Evolutionary conservation across 306 rosid genomes (phyloP).

Genomic region (Casuarina cunninghamiana): DNA sequence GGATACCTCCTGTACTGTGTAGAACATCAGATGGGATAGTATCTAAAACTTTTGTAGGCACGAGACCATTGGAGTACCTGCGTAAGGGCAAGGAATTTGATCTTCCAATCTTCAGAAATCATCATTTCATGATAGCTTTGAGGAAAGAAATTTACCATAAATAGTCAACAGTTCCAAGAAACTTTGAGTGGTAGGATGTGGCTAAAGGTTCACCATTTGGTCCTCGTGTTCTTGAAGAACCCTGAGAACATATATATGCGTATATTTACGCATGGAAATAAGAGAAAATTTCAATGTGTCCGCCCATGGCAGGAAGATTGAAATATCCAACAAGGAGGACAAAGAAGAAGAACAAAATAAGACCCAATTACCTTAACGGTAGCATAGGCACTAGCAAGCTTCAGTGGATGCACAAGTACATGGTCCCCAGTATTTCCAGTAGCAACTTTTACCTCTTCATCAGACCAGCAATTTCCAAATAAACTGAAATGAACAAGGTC

Average conservation of each 20-base stretch:
- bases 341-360: conserved; percentile 13
- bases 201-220: conserved; percentile 75
- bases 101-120: conserved; percentile 6
- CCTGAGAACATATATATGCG: conserved; percentile 40
- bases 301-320: conserved; percentile 6
- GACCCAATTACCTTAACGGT: conserved; percentile 47
- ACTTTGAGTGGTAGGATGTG: conserved; percentile 88
- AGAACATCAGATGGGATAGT: conserved; percentile 66
- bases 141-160: conserved; percentile 61
- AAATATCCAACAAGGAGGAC: not conserved
- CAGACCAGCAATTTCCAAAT: conserved; percentile 58
- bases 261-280: not conserved
- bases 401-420: conserved; percentile 64
- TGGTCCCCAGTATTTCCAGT: conserved; percentile 58
- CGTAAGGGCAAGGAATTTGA: conserved; percentile 23
- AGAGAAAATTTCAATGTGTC: not conserved
- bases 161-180: conserved; percentile 90
- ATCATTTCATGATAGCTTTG: conserved; percentile 10
- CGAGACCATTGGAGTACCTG: conserved; percentile 72
- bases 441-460: conserved; percentile 67
- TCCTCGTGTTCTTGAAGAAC: conserved; percentile 61
- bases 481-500: conserved; percentile 45
- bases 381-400: conserved; percentile 78
- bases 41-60: conserved; percentile 75
- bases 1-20: conserved; percentile 69